Evolutionary conservation across 805 yeast species (phyloP).

Genomic region (Teunomyces gatunensis): DNA sequence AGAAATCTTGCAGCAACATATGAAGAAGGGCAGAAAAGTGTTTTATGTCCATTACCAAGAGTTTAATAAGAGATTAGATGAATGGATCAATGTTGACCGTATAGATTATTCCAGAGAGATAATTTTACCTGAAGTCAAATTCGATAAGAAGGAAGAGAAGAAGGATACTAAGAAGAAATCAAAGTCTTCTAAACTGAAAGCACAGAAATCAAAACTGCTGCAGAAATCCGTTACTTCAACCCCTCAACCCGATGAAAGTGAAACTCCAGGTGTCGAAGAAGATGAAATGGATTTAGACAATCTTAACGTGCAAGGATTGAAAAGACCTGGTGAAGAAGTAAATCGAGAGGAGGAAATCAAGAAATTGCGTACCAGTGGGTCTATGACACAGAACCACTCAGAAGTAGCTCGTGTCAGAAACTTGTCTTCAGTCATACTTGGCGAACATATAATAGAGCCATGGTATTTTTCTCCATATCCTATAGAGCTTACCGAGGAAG

Average conservation of each 20-base stretch:
- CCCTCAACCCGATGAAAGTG: constrained; percentile 25
- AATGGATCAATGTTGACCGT: constrained; percentile 78
- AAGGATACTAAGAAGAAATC: constrained; percentile 30
- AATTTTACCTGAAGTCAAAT: constrained; percentile 63
- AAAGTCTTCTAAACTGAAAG: constrained; percentile 22
- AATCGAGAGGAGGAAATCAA: constrained; percentile 91
- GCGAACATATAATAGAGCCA: constrained; percentile 91
- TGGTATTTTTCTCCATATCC: constrained; percentile 99
- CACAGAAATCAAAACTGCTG: constrained; percentile 18
- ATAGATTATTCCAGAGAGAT: constrained; percentile 72
- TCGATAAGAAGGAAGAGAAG: constrained; percentile 45
- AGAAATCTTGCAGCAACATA: constrained; percentile 75
- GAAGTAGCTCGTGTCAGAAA: constrained; percentile 92
- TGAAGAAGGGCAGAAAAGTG: constrained; percentile 70
- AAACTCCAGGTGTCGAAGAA: constrained; percentile 34
- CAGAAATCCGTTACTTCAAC: constrained; percentile 16
- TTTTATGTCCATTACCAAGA: constrained; percentile 94
- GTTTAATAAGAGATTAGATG: constrained; percentile 93
- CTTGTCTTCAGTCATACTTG: constrained; percentile 73
- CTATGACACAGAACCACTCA: constrained; percentile 86
- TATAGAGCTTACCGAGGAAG: constrained; percentile 88
- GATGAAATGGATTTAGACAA: constrained; percentile 85
- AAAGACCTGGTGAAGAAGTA: constrained; percentile 64
- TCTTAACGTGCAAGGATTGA: constrained; percentile 79
- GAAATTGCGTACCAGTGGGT: constrained; percentile 89